Conservation (phyloP, 768 basidiomycete genomes). For the Rhizopogon rudus region DNA sequence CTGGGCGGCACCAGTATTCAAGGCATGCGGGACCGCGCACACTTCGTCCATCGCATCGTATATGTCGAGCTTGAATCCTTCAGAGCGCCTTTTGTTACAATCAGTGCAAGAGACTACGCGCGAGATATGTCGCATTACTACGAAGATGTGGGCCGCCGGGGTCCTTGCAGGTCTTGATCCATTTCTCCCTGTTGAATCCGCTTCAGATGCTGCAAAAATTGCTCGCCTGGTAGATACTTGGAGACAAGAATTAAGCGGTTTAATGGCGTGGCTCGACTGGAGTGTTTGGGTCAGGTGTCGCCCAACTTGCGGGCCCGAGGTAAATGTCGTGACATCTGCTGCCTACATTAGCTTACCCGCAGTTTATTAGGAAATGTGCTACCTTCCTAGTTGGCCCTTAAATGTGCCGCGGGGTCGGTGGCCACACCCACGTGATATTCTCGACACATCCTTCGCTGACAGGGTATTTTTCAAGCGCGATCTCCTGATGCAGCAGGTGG, state of each 20-base stretch:
- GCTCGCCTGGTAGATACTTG: slow-evolving; percentile 23
- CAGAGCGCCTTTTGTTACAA: slow-evolving; percentile 9
- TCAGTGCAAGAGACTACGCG: slow-evolving; percentile 10
- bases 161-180: slow-evolving; percentile 9
- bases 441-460: too few species aligned
- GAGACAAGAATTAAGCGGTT: slow-evolving; percentile 25
- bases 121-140: slow-evolving; percentile 16
- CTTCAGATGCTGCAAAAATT: slow-evolving; percentile 1
- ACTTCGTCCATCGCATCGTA: slow-evolving; percentile 1
- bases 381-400: slow-evolving; percentile 6
- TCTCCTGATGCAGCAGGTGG: too few species aligned
- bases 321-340: slow-evolving; percentile 8
- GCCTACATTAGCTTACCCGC: too few species aligned
- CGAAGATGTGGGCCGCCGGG: slow-evolving; percentile 16
- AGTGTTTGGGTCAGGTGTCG: slow-evolving; percentile 43
- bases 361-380: slow-evolving; percentile 1
- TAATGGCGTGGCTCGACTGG: slow-evolving; percentile 54
- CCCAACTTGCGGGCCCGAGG: slow-evolving; percentile 42
- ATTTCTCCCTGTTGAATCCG: background rate
- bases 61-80: slow-evolving; percentile 7
- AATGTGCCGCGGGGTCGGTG: background rate
- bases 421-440: too few species aligned
- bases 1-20: slow-evolving; percentile 10
- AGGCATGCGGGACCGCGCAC: slow-evolving; percentile 8
- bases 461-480: too few species aligned